Base-by-base conservation (phyloP, 2,329 filamentous ascomycete genomes). In the Fusarium heterosporum region DNA sequence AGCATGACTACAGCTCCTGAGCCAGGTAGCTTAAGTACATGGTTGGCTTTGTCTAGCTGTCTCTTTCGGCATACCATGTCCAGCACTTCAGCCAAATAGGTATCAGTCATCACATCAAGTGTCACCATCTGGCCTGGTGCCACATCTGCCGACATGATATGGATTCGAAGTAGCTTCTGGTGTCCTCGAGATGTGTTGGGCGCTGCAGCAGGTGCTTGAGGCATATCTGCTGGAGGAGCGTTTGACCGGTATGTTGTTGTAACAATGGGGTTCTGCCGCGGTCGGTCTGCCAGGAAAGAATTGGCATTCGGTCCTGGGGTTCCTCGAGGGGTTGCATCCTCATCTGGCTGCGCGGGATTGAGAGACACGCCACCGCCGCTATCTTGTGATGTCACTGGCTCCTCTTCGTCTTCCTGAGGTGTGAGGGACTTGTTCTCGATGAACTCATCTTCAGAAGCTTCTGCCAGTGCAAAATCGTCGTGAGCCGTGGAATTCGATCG, bases 381-480 rank as follows among this genome's bases (percentile, higher is more conserved):
- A 45, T 82, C 80, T 16, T 73, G 74, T 26, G 73, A 61, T 7
- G 61, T 55, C 19, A 53, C 43, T 14, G 57, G 55, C 50, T 73
- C 73, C 14, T 75, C 71, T 43, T 89, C 87, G 52, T 87, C 85
- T 61, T 89, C 90, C 50, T 90, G 83, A 7, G 90, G 90, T 4
- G 90, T 93, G 52, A 87, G 74, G 39, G 80, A 82, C 73, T 92
- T 87, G 72, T 94, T 93, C 55, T 91, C 89, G 54, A 83, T 81
- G 70, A 89, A 90, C 71, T 91, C 89, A 12, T 85, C 85, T 57
- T 87, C 83, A 2, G 87, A 89, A 4, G 92, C 92, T 72, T 89
- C 87, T 13, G 93, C 90, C 26, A 96, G 81, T 13, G 90, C 92
- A 77, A 96, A 95, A 69, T 96, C 92, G 71, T 95, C 92, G 81